Evolutionary conservation across 2,329 filamentous ascomycete genomes (phyloP).

Genomic region (Pseudogymnoascus verrucosus): DNA sequence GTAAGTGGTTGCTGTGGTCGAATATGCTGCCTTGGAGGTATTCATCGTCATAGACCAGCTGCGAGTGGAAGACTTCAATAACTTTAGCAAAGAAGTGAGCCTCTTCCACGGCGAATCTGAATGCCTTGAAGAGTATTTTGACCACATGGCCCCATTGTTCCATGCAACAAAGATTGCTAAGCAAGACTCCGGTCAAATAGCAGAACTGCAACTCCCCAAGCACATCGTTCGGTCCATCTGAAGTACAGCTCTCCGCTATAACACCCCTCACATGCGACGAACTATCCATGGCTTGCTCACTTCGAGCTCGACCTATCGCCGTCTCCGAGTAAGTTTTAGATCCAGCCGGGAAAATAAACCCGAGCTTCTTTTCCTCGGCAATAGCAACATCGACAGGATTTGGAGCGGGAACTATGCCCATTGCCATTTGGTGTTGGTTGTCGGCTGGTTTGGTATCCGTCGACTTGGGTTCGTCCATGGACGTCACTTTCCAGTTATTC

Average conservation of each 20-base stretch:
- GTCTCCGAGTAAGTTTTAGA: slow-evolving; percentile 35
- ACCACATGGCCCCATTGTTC: slow-evolving; percentile 56
- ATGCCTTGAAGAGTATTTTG: slow-evolving; percentile 43
- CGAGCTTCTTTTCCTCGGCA: slow-evolving; percentile 33
- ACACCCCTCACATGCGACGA: slow-evolving; percentile 39
- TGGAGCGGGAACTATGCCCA: slow-evolving; percentile 24
- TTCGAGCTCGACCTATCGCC: slow-evolving; percentile 29
- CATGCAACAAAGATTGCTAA: slow-evolving; percentile 51
- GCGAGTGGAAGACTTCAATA: slow-evolving; percentile 44
- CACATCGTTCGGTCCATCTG: slow-evolving; percentile 36
- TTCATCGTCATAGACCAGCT: slow-evolving; percentile 45
- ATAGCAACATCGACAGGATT: slow-evolving; percentile 31
- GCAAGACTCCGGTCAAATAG: slow-evolving; percentile 48
- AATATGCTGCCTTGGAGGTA: slow-evolving; percentile 36
- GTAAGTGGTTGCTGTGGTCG: slow-evolving; percentile 26
- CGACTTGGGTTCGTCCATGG: slow-evolving; percentile 43
- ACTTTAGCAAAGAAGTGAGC: slow-evolving; percentile 41
- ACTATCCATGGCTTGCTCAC: slow-evolving; percentile 40
- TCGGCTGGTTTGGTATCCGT: slow-evolving; percentile 11
- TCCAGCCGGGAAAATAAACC: slow-evolving; percentile 40
- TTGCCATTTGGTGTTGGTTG: slow-evolving; percentile 5
- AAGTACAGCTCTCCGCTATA: slow-evolving; percentile 29
- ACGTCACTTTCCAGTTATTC: slow-evolving; percentile 45
- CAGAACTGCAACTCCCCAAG: slow-evolving; percentile 54
- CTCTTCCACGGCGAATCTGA: slow-evolving; percentile 34